Conservation (phyloP, 1,284 basidiomycete genomes). For the Melanopsichium pennsylvanicum region DNA sequence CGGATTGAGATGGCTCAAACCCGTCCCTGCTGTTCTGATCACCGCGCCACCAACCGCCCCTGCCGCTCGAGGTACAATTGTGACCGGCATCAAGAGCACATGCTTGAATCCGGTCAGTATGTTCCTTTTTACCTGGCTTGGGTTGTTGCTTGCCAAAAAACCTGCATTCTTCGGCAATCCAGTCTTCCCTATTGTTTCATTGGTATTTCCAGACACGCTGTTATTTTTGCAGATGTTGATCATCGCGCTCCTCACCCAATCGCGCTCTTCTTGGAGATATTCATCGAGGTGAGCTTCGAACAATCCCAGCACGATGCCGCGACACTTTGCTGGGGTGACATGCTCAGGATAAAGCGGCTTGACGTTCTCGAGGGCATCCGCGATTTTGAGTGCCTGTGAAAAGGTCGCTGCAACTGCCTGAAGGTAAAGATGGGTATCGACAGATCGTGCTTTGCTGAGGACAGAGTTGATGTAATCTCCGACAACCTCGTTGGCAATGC, state of each 20-base stretch:
- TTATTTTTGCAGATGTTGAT: slow-evolving; percentile 76
- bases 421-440: slow-evolving; percentile 79
- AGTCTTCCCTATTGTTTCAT: too few relatives aligned
- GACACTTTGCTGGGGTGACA: slow-evolving; percentile 70
- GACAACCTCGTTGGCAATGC: slow-evolving; percentile 76
- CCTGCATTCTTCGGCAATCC: slow-evolving; percentile 66
- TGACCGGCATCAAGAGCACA: slow-evolving; percentile 88
- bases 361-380: slow-evolving; percentile 69
- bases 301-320: slow-evolving; percentile 85
- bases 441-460: slow-evolving; percentile 77
- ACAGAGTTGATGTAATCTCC: slow-evolving; percentile 82
- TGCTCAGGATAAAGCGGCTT: slow-evolving; percentile 43
- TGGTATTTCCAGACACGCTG: too few relatives aligned
- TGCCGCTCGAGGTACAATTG: slow-evolving; percentile 89
- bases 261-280: slow-evolving; percentile 91
- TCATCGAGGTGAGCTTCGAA: slow-evolving; percentile 96
- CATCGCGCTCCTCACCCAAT: slow-evolving; percentile 78
- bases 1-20: slow-evolving; percentile 50
- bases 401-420: slow-evolving; percentile 88
- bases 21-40: slow-evolving; percentile 50
- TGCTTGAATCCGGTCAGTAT: slow-evolving; percentile 90
- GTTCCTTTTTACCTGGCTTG: slow-evolving; percentile 88
- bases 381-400: slow-evolving; percentile 83
- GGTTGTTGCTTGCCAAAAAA: slow-evolving; percentile 85
- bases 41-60: slow-evolving; percentile 69